A percentile compares a stretch with the other conserved stretches of the same genome.
These are phyloP conservation scores for Mycogone perniciosa DNA, from an alignment of 2,329 filamentous ascomycete genomes.

Conservation along the genomic window DNA sequence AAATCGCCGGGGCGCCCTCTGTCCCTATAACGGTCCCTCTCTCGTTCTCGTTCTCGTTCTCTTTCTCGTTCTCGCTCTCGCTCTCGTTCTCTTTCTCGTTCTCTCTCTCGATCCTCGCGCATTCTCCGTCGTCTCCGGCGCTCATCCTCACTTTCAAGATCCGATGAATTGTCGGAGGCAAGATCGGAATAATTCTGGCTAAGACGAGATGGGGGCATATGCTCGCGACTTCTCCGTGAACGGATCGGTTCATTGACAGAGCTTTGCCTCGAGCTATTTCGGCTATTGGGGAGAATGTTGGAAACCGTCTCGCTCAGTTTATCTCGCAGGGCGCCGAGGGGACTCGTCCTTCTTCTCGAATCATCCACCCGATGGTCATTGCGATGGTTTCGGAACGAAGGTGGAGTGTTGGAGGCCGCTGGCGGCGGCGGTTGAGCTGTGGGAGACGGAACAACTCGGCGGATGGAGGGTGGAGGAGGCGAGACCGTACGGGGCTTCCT, in stretches of 20 bases:
- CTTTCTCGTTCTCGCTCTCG: slow-evolving; percentile 26
- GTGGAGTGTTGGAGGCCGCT: slow-evolving; percentile 18
- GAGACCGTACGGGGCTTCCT: slow-evolving; percentile 21
- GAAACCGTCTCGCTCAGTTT: slow-evolving; percentile 41
- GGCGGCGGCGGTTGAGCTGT: slow-evolving; percentile 24
- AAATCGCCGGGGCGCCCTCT: slow-evolving; percentile 28
- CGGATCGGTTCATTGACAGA: slow-evolving; percentile 26
- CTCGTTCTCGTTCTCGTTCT: slow-evolving; percentile 30
- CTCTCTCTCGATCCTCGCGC: slow-evolving; percentile 23
- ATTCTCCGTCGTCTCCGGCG: slow-evolving; percentile 18
- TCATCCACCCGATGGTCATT: slow-evolving; percentile 29
- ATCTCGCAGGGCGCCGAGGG: slow-evolving; percentile 35
- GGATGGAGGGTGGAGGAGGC: slow-evolving; percentile 25
- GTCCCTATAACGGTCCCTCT: slow-evolving; percentile 30
- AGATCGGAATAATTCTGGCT: slow-evolving; percentile 37
- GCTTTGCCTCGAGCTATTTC: slow-evolving; percentile 30
- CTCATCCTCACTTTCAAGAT: slow-evolving; percentile 29
- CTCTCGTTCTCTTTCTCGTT: slow-evolving; percentile 28
- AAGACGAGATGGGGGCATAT: slow-evolving; percentile 34
- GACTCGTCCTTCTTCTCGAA: slow-evolving; percentile 30
- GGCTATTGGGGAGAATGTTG: slow-evolving; percentile 35
- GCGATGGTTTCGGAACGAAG: slow-evolving; percentile 28
- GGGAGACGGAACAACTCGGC: slow-evolving; percentile 28
- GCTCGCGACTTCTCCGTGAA: slow-evolving; percentile 35
- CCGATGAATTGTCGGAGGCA: slow-evolving; percentile 31